Evolutionary conservation across 2,329 filamentous ascomycete genomes (phyloP).

Genomic region (Sporothrix mexicana): DNA sequence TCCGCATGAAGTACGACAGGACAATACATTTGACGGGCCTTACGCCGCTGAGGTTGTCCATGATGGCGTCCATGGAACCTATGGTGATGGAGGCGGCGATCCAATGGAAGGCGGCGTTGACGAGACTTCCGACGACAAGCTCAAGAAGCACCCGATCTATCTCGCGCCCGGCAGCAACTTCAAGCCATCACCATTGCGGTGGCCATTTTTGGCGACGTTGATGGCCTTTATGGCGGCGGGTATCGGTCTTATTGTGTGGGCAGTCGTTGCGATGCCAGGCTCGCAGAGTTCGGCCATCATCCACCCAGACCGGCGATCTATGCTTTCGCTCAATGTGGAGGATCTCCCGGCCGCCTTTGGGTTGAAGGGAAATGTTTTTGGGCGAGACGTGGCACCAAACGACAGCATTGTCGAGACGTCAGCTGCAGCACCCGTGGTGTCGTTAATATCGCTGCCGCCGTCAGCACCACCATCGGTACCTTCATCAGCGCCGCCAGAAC

Average conservation of each 20-base stretch:
- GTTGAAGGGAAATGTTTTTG: background rate
- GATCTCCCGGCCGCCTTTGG: background rate
- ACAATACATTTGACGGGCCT: background rate
- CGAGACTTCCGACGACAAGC: constrained; percentile 25
- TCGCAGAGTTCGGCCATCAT: constrained; percentile 43
- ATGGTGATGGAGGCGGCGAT: background rate
- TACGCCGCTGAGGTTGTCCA: background rate
- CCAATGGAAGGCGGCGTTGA: constrained; percentile 40
- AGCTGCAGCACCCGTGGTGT: background rate
- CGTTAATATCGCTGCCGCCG: background rate
- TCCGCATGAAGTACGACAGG: background rate
- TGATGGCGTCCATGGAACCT: background rate
- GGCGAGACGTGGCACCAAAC: background rate
- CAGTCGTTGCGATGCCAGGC: constrained; percentile 43
- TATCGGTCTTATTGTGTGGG: constrained; percentile 43
- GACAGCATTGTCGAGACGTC: background rate
- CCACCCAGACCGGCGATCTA: constrained; percentile 17
- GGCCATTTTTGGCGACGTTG: constrained; percentile 44
- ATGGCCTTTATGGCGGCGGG: constrained; percentile 41
- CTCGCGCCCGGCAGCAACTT: constrained; percentile 40
- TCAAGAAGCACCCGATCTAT: constrained; percentile 2
- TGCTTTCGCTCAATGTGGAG: background rate
- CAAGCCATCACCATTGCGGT: constrained; percentile 44
- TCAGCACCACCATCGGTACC: background rate
- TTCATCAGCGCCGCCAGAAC: background rate